Percentiles rank a stretch among this genome's conserved stretches.
Conservation (phyloP, 2,329 filamentous ascomycete genomes). For the Phyllachora maydis region DNA sequence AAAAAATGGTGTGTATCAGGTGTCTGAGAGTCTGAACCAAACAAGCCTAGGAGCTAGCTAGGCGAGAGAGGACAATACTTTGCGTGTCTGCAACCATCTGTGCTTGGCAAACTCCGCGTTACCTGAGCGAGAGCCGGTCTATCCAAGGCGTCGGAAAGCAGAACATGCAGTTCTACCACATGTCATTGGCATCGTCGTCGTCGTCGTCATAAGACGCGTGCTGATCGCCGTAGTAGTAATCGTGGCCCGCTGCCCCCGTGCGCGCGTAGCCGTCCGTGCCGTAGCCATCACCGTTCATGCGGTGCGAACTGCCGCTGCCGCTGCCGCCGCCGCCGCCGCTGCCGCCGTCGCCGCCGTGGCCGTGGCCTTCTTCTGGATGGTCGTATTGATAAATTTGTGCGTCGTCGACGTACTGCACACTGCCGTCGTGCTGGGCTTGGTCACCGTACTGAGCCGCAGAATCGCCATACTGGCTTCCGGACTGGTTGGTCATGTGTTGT, state of each 20-base stretch:
- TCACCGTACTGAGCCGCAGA: constrained; percentile 13
- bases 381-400: constrained; percentile 14
- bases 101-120: no score
- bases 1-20: no score
- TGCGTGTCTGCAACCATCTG: no score
- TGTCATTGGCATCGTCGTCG: constrained; percentile 2
- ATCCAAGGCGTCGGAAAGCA: no score
- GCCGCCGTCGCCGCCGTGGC: constrained; percentile 6
- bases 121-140: no score
- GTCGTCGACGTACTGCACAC: constrained; percentile 12
- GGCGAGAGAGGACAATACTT: no score
- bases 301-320: no score
- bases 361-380: no score
- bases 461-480: no score
- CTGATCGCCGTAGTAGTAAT: constrained; percentile 6
- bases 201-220: constrained; percentile 1
- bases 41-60: no score
- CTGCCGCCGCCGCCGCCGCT: constrained; percentile 2
- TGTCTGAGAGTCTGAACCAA: no score
- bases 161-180: constrained; percentile 3
- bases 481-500: no score
- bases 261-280: constrained; percentile 2
- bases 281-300: constrained; percentile 3
- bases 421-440: constrained; percentile 6
- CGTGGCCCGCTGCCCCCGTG: constrained; percentile 1